Conservation (phyloP, 2,329 filamentous ascomycete species). For the Juglanconis sp. region DNA sequence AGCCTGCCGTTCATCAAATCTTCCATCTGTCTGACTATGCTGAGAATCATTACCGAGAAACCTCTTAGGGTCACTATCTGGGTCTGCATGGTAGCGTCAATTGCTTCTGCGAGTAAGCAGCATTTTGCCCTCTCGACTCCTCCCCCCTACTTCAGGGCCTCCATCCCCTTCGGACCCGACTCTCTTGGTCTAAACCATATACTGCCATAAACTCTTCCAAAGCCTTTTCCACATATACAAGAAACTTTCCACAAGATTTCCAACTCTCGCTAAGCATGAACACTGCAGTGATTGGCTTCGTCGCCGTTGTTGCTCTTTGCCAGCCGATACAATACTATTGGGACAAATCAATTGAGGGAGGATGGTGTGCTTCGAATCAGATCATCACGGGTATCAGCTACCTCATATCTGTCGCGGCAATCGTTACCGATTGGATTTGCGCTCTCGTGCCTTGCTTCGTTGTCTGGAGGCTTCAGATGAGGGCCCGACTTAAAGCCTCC, state of each 20-base stretch:
- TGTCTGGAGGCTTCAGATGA: conserved; percentile 8
- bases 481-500: not conserved
- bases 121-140: not conserved
- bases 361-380: conserved; percentile 2
- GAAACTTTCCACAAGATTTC: not conserved
- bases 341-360: not conserved
- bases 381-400: conserved; percentile 5
- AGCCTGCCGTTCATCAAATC: conserved; percentile 10
- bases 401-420: not conserved
- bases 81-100: not conserved
- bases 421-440: conserved; percentile 10
- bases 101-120: not conserved
- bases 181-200: too few species aligned
- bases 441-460: conserved; percentile 6
- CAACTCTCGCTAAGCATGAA: not conserved
- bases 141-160: not conserved
- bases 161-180: too few species aligned
- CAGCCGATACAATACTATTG: not conserved
- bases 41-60: conserved; percentile 5
- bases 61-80: not conserved
- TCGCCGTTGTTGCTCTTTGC: conserved; percentile 5
- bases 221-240: not conserved
- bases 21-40: conserved; percentile 9
- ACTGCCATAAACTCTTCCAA: too few species aligned
- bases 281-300: not conserved